Evolutionary conservation across 441 rosid genomes (phyloP).

Genomic region (Corymbia calophylla): DNA sequence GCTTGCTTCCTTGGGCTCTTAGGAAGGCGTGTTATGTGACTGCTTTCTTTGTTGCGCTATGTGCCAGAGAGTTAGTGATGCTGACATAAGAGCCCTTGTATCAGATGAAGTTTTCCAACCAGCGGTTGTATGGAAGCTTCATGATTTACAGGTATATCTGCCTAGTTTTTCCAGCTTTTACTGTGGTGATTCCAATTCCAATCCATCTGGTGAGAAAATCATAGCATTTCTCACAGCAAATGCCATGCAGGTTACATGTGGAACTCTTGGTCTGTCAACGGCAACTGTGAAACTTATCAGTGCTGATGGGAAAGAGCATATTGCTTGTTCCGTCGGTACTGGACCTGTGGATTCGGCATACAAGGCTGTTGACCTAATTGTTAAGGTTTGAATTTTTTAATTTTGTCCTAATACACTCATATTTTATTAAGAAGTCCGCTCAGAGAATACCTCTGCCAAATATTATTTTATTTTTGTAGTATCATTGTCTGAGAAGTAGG

Average conservation of each 20-base stretch:
- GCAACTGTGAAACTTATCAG: conserved; percentile 80
- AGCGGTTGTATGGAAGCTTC: conserved; percentile 73
- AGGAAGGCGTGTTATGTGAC: neutral
- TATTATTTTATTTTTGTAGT: neutral
- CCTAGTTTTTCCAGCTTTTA: neutral
- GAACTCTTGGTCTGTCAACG: conserved; percentile 85
- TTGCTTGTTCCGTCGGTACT: conserved; percentile 75
- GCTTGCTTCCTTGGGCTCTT: conserved; percentile 8
- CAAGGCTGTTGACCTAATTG: conserved; percentile 89
- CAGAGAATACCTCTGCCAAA: neutral
- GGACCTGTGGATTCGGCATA: conserved; percentile 96
- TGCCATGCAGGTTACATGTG: conserved; percentile 67
- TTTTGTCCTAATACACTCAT: neutral
- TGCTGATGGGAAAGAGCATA: conserved; percentile 56
- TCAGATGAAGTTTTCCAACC: conserved; percentile 99
- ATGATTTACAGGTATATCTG: conserved; percentile 66
- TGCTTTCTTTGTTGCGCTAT: conserved; percentile 6
- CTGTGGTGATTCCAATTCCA: neutral
- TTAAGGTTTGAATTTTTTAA: conserved; percentile 36
- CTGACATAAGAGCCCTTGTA: conserved; percentile 79
- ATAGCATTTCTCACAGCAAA: too few relatives aligned
- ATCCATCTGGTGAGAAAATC: neutral
- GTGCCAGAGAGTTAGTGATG: conserved; percentile 76
- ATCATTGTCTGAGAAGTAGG: neutral
- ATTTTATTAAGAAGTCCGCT: neutral